Evolutionary conservation across 208 protist genomes (phyloP).

Genomic region (Plasmodiophora brassicae): DNA sequence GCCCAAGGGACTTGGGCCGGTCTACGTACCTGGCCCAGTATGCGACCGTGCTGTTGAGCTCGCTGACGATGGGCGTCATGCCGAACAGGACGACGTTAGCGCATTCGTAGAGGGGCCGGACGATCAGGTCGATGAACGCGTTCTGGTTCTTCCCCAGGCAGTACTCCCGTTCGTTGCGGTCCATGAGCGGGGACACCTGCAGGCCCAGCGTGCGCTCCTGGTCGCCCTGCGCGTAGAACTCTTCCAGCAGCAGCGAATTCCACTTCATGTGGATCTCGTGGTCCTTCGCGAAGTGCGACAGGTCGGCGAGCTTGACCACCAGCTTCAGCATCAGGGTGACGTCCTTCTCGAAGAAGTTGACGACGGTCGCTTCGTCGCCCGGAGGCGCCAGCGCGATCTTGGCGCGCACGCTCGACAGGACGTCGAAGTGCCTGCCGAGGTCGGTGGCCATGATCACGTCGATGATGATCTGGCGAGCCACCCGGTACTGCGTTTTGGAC

Average conservation of each 20-base stretch:
- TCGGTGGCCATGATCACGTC: slow-evolving; percentile 47
- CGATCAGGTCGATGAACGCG: slow-evolving; percentile 27
- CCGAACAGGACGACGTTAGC: too few species aligned
- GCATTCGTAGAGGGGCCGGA: slow-evolving; percentile 33
- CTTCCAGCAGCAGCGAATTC: background rate
- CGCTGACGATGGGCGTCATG: too few species aligned
- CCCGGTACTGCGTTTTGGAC: background rate
- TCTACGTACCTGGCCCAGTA: too few species aligned
- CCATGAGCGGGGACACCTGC: slow-evolving; percentile 33
- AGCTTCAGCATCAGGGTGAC: background rate
- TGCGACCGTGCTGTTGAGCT: too few species aligned
- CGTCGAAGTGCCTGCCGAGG: slow-evolving; percentile 38
- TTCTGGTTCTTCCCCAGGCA: background rate
- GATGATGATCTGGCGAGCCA: slow-evolving; percentile 43
- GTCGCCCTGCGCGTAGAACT: slow-evolving; percentile 42
- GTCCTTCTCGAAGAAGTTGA: background rate
- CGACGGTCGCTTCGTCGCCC: too few species aligned
- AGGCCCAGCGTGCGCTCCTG: background rate
- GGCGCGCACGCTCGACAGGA: slow-evolving; percentile 13
- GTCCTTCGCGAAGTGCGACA: background rate
- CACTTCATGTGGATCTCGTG: background rate
- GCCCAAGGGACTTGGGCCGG: too few species aligned
- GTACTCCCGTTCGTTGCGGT: background rate
- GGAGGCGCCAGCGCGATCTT: background rate
- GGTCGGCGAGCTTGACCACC: slow-evolving; percentile 27